Evolutionary conservation across 2,329 filamentous ascomycete genomes (phyloP).

Genomic region (Penicillium brasilianum): DNA sequence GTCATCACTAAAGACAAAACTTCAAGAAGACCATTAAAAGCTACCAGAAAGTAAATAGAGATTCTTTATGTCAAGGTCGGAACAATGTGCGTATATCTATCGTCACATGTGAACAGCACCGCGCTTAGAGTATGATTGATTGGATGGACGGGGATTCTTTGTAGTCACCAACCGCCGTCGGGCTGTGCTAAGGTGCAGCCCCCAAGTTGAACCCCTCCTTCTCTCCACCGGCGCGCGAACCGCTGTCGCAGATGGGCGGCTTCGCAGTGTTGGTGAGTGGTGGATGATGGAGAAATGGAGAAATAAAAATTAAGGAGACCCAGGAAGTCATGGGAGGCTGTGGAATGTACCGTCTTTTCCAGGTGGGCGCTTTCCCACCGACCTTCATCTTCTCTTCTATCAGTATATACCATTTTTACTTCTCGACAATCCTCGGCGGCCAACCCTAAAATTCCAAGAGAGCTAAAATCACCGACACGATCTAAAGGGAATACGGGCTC

Average conservation of each 20-base stretch:
- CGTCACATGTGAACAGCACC: neutral
- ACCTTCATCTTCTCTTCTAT: neutral
- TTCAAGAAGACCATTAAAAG: neutral
- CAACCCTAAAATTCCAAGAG: neutral
- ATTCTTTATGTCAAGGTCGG: neutral
- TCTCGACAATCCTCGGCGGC: neutral
- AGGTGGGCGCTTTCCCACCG: neutral
- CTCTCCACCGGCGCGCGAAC: conserved; percentile 1
- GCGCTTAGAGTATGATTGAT: neutral
- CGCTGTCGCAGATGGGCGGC: neutral
- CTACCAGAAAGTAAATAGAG: neutral
- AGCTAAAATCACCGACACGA: neutral
- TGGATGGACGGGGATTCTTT: conserved; percentile 3
- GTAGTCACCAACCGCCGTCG: neutral
- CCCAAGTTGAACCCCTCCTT: neutral
- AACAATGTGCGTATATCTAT: neutral
- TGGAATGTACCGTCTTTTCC: neutral
- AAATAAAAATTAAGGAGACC: neutral
- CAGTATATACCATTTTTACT: neutral
- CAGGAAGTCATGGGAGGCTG: neutral
- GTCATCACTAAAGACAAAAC: neutral
- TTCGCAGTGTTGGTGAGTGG: neutral
- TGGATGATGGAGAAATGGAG: neutral
- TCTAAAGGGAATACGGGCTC: neutral
- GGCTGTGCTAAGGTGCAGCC: conserved; percentile 5